Percentiles rank a stretch among this genome's conserved stretches.
These are phyloP conservation scores for Purshia tridentata DNA, from an alignment of 306 rosid genomes.

Conservation along the genomic window DNA sequence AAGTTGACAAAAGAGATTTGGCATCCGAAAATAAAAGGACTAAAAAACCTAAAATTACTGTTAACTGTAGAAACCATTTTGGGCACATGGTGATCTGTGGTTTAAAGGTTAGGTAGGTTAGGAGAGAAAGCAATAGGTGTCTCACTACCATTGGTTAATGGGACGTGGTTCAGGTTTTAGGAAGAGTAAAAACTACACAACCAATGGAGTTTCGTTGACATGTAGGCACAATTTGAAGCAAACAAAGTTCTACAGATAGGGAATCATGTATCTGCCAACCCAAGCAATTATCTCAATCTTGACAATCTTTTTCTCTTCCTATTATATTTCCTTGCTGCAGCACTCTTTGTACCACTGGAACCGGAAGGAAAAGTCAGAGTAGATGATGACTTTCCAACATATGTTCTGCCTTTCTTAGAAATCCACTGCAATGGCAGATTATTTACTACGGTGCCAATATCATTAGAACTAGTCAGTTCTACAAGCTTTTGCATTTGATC, in stretches of 20 bases:
- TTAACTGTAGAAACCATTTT: no score
- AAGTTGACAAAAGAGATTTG: no score
- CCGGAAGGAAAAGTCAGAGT: conserved; percentile 32
- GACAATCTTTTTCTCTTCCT: conserved; percentile 55
- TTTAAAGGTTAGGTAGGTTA: no score
- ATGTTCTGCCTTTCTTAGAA: conserved; percentile 52
- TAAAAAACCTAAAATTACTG: no score
- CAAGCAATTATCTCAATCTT: conserved; percentile 42
- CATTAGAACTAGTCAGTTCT: conserved; percentile 54
- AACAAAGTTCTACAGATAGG: neutral
- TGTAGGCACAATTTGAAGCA: no score
- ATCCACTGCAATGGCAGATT: conserved; percentile 76
- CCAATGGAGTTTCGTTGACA: no score
- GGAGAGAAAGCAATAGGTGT: no score
- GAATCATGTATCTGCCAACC: conserved; percentile 6
- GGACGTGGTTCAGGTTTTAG: no score
- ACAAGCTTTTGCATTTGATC: conserved; percentile 74
- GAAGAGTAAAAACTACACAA: no score
- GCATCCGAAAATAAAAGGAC: no score
- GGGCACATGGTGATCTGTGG: no score
- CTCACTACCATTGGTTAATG: no score
- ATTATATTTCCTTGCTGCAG: conserved; percentile 36
- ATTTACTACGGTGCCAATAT: conserved; percentile 62
- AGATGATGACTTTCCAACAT: conserved; percentile 53
- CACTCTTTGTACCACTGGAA: conserved; percentile 31